Percentiles rank a stretch among this genome's conserved stretches.
These are phyloP conservation scores for Talaromyces thailandensis DNA, from an alignment of 495 filamentous ascomycete species.

Conservation along the genomic window DNA sequence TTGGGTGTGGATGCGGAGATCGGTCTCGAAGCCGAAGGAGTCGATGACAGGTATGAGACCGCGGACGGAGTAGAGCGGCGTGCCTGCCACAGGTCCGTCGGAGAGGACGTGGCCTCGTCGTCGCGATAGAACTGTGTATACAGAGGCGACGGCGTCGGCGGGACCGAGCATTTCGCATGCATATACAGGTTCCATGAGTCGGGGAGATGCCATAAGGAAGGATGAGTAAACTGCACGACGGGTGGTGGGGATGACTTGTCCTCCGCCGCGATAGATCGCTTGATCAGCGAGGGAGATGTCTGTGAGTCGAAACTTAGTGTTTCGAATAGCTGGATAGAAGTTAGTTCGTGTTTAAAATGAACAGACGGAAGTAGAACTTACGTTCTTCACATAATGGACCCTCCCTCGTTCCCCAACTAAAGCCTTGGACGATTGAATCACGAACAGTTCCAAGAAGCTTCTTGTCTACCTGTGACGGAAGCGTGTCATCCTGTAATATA, in stretches of 20 bases:
- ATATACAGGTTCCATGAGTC: slow-evolving; percentile 95
- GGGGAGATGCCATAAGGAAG: slow-evolving; percentile 92
- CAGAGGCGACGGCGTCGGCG: slow-evolving; percentile 74
- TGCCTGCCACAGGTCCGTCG: slow-evolving; percentile 90
- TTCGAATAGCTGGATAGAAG: slow-evolving; percentile 70
- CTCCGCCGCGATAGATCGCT: slow-evolving; percentile 87
- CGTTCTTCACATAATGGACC: slow-evolving; percentile 97
- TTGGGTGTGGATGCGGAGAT: slow-evolving; percentile 91
- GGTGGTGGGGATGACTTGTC: slow-evolving; percentile 93
- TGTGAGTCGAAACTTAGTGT: slow-evolving; percentile 90
- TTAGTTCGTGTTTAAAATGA: not conserved
- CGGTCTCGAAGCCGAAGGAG: slow-evolving; percentile 94
- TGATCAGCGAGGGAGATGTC: slow-evolving; percentile 81
- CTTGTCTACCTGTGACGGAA: slow-evolving; percentile 84
- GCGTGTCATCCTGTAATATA: slow-evolving; percentile 91
- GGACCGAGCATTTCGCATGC: slow-evolving; percentile 86
- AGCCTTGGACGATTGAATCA: slow-evolving; percentile 88
- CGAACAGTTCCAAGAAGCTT: slow-evolving; percentile 78
- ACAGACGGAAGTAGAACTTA: slow-evolving; percentile 39
- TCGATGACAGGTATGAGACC: slow-evolving; percentile 94
- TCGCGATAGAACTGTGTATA: slow-evolving; percentile 86
- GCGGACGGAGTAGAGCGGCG: slow-evolving; percentile 84
- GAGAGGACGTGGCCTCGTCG: slow-evolving; percentile 86
- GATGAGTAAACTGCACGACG: slow-evolving; percentile 87
- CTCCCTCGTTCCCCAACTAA: slow-evolving; percentile 91